Evolutionary conservation across 441 rosid genomes (phyloP).

Genomic region (Hura crepitans): DNA sequence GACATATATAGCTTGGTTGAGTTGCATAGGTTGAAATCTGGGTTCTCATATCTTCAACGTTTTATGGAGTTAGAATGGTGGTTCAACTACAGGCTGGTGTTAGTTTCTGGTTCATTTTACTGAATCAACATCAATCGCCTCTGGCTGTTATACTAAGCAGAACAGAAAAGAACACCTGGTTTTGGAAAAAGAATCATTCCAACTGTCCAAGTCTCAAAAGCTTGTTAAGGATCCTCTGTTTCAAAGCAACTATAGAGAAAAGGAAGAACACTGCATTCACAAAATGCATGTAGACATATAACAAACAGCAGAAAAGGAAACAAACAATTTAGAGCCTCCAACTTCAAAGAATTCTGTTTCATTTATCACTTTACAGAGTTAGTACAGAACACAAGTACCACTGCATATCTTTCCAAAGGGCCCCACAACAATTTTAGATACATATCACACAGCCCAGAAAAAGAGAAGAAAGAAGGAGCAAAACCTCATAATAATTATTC

Average conservation of each 20-base stretch:
- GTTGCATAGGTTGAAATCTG: neutral
- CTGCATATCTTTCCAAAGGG: too few relatives aligned
- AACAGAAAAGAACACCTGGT: neutral
- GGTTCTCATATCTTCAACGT: neutral
- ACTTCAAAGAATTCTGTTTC: neutral
- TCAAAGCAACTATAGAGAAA: neutral
- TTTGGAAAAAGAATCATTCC: neutral
- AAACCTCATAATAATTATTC: constrained; percentile 82
- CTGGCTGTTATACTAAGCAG: neutral
- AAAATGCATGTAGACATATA: neutral
- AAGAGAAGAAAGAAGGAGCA: constrained; percentile 17
- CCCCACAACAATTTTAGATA: too few relatives aligned
- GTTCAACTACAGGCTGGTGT: too few relatives aligned
- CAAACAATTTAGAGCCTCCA: neutral
- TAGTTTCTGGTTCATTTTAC: neutral
- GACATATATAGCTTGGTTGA: neutral
- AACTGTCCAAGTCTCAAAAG: neutral
- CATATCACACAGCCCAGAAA: neutral
- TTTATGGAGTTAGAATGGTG: neutral
- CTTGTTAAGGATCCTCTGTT: neutral
- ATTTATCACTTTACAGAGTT: neutral
- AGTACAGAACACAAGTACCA: too few relatives aligned
- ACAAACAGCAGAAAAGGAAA: neutral
- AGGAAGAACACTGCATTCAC: neutral
- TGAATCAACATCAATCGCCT: neutral